Percentiles rank a stretch among this genome's conserved stretches.
These are phyloP conservation scores for Erythrophleum ivorense DNA, from an alignment of 331 rosid species.

Conservation along the genomic window DNA sequence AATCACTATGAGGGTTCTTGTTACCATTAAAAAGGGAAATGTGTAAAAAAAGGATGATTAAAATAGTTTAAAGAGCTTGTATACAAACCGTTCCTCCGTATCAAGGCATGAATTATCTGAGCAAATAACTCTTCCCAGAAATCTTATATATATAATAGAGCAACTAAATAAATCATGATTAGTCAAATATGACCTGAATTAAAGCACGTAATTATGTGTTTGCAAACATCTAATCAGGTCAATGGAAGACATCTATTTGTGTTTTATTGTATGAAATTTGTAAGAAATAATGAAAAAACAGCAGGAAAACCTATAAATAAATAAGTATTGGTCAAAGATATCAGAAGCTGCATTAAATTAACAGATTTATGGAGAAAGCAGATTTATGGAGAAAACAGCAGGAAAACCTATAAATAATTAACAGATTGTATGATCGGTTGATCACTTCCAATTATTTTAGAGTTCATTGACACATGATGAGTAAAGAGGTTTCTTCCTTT, in stretches of 20 bases:
- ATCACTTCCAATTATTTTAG: no score
- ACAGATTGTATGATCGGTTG: no score
- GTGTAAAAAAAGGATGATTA: slow-evolving; percentile 21
- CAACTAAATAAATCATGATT: slow-evolving; percentile 3
- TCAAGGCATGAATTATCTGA: background rate
- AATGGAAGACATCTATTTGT: slow-evolving; percentile 14
- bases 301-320: background rate
- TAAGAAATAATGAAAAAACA: slow-evolving; percentile 8
- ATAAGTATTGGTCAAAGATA: background rate
- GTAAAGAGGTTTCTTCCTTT: background rate
- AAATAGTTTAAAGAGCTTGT: slow-evolving; percentile 8
- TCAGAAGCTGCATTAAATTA: slow-evolving; percentile 3
- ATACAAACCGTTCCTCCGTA: background rate
- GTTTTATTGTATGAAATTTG: background rate
- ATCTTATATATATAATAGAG: background rate
- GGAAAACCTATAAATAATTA: no score
- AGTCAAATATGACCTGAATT: background rate
- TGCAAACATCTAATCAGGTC: slow-evolving; percentile 16
- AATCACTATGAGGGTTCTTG: slow-evolving; percentile 70
- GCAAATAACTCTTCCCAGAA: background rate
- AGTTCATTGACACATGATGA: no score
- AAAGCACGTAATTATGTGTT: slow-evolving; percentile 4
- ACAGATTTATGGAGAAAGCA: slow-evolving; percentile 35
- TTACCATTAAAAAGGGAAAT: slow-evolving; percentile 38
- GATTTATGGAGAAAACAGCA: no score